Conservation (phyloP, 352 stramenopile genomes). For the Phytophthora pistaciae region DNA sequence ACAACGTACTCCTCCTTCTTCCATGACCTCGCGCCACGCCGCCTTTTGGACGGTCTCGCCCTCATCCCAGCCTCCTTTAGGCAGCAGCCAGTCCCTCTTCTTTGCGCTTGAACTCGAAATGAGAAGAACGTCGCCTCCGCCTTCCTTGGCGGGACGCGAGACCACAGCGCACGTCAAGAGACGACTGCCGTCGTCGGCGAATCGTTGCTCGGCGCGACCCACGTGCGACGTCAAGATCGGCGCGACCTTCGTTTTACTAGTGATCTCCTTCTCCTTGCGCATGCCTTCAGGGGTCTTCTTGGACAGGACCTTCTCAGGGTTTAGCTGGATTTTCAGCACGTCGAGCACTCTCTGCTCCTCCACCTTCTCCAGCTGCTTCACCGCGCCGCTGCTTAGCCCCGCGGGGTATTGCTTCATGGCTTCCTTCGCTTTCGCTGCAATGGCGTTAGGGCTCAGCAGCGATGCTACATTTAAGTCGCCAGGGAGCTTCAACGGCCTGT, state of each 20-base stretch:
- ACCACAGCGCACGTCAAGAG: neutral
- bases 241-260: neutral
- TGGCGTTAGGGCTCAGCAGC: no score
- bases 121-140: slow-evolving; percentile 9
- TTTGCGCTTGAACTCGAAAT: slow-evolving; percentile 28
- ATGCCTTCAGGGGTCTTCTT: neutral
- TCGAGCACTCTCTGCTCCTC: no score
- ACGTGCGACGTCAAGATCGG: neutral
- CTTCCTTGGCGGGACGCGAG: neutral
- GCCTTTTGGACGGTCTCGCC: slow-evolving; percentile 1
- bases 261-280: neutral
- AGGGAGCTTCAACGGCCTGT: no score
- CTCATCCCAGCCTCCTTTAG: slow-evolving; percentile 27
- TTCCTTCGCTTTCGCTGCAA: no score
- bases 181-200: neutral
- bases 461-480: no score
- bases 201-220: neutral
- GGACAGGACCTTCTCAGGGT: neutral
- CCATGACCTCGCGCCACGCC: slow-evolving; percentile 18
- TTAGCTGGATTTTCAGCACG: no score
- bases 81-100: slow-evolving; percentile 23
- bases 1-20: slow-evolving; percentile 35
- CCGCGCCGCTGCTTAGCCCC: no score
- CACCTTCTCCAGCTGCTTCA: no score
- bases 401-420: no score